Percentiles rank a stretch among this genome's conserved stretches.
Conservation (phyloP, 2,329 filamentous ascomycete species). For the Coleophoma eucalyptorum region DNA sequence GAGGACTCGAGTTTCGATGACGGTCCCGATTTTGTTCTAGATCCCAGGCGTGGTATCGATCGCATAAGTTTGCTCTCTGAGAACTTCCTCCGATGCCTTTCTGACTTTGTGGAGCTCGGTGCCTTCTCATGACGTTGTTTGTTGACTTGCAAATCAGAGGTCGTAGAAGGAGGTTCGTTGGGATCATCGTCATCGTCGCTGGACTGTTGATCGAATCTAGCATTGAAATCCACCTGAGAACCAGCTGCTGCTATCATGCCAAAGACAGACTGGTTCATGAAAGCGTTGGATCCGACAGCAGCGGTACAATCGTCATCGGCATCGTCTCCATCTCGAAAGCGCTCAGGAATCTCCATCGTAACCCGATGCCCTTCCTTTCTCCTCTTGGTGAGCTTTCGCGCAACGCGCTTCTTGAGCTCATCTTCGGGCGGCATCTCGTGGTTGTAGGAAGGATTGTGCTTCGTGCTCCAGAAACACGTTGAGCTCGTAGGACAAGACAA, state of each 20-base stretch:
- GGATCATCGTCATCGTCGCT: constrained; percentile 60
- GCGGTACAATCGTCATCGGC: constrained; percentile 58
- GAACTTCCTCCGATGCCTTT: constrained; percentile 52
- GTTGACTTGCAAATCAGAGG: constrained; percentile 16
- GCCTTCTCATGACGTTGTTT: constrained; percentile 28
- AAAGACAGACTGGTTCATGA: constrained; percentile 90
- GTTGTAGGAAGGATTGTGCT: constrained; percentile 2
- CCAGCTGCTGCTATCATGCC: constrained; percentile 87
- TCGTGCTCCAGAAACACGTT: constrained; percentile 5
- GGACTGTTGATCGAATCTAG: constrained; percentile 73
- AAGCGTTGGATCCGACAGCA: constrained; percentile 38
- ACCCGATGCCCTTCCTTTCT: constrained; percentile 35
- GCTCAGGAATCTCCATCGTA: constrained; percentile 51
- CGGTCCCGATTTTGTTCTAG: constrained; percentile 29
- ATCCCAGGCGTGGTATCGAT: constrained; percentile 56
- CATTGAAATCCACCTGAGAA: constrained; percentile 76
- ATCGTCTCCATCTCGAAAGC: constrained; percentile 54
- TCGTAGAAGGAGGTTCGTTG: constrained; percentile 12
- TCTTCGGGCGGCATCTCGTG: constrained; percentile 32
- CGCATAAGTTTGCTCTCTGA: constrained; percentile 64
- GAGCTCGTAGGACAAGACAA: neutral
- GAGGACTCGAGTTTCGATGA: constrained; percentile 23
- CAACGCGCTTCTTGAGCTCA: constrained; percentile 34
- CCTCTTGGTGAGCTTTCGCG: constrained; percentile 37
- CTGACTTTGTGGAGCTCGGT: constrained; percentile 23